These are phyloP conservation scores for Allantophomopsis lycopodina DNA, from an alignment of 2,329 filamentous ascomycete genomes.

Conservation along the genomic window DNA sequence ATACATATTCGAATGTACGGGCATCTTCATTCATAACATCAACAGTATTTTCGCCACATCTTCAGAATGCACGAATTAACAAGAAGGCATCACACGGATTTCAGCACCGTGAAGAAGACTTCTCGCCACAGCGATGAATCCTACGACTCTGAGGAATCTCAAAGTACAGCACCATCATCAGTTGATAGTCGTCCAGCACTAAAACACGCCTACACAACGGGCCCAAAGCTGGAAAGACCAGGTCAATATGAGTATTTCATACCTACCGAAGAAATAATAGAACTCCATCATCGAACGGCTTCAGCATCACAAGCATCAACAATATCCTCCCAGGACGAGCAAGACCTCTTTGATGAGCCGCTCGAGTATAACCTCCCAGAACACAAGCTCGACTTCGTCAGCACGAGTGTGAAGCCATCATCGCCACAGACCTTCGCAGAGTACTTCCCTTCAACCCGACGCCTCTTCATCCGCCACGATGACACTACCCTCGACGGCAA, in stretches of 20 bases:
- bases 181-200: constrained; percentile 21
- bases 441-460: constrained; percentile 74
- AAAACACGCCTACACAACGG: constrained; percentile 9
- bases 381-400: constrained; percentile 40
- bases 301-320: constrained; percentile 69
- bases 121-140: constrained; percentile 30
- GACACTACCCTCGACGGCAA: constrained; percentile 84
- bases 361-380: constrained; percentile 19
- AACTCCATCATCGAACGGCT: constrained; percentile 16
- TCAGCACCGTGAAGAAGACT: constrained; percentile 10
- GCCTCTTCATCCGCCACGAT: constrained; percentile 76
- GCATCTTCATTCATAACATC: too few relatives aligned
- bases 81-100: too few relatives aligned
- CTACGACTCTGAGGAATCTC: constrained; percentile 21
- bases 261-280: neutral
- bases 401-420: constrained; percentile 57
- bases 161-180: constrained; percentile 33
- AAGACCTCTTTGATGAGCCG: constrained; percentile 33
- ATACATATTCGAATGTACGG: too few relatives aligned
- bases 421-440: constrained; percentile 71
- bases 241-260: neutral
- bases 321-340: constrained; percentile 38
- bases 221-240: constrained; percentile 5
- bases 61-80: too few relatives aligned
- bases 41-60: too few relatives aligned